phyloP scores from a whole-genome alignment of 106 monocot genomes.

The Vanilla planifolia region DNA sequence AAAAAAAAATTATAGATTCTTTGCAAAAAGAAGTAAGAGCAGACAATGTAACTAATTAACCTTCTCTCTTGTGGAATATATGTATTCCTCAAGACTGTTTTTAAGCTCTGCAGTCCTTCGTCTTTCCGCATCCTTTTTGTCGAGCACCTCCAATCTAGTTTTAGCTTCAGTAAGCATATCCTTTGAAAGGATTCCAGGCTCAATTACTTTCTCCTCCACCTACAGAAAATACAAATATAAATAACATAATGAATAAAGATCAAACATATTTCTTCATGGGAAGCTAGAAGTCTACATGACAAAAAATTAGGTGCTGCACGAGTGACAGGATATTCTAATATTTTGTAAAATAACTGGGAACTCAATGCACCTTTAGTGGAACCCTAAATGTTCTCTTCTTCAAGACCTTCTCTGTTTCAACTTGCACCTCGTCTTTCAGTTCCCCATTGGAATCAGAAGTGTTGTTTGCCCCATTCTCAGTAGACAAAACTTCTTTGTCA shows the following conservation, averaged over 20 bases:
- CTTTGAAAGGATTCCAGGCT: conserved; percentile 69
- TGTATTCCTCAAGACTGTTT: conserved; percentile 93
- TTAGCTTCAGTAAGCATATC: conserved; percentile 74
- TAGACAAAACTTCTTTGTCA: conserved; percentile 25
- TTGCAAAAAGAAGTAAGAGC: too few relatives aligned
- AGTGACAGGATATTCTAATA: too few relatives aligned
- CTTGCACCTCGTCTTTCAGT: conserved; percentile 27
- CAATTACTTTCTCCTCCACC: conserved; percentile 73
- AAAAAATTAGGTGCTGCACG: too few relatives aligned
- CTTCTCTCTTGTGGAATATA: conserved; percentile 92
- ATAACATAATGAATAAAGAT: conserved; percentile 1
- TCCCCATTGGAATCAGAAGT: conserved; percentile 23
- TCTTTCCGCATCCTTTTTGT: conserved; percentile 81
- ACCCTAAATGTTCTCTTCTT: conserved; percentile 90
- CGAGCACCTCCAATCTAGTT: conserved; percentile 60
- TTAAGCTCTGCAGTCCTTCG: conserved; percentile 92
- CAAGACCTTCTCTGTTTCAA: conserved; percentile 62
- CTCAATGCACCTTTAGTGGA: conserved; percentile 70
- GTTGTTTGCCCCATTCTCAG: conserved; percentile 32
- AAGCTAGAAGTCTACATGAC: too few relatives aligned
- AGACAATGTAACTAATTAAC: conserved; percentile 18
- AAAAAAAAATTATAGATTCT: too few relatives aligned
- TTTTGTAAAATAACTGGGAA: not conserved
- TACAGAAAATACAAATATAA: conserved; percentile 16
- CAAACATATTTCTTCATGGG: not conserved